Evolutionary conservation across 257 asterid species (phyloP).

Genomic region (Capsicum baccatum): DNA sequence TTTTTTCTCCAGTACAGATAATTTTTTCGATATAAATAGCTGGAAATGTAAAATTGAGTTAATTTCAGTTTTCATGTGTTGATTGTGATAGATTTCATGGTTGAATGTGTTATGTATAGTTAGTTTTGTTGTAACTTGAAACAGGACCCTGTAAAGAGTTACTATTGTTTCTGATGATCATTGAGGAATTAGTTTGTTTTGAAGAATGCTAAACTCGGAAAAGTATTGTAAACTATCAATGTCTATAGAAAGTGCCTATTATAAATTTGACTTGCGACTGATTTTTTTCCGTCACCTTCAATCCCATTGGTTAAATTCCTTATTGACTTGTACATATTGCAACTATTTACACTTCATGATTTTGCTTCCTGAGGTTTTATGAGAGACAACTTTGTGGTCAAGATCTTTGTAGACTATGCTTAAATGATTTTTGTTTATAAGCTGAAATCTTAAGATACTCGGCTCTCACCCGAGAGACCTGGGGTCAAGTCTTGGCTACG

Average conservation of each 20-base stretch:
- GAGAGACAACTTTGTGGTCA: constrained; percentile 10
- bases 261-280: not conserved
- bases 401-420: constrained; percentile 3
- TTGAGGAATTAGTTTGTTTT: not conserved
- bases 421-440: not conserved
- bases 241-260: not conserved
- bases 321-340: not conserved
- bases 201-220: not conserved
- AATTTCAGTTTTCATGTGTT: not conserved
- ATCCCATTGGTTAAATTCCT: not conserved
- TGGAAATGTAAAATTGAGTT: not conserved
- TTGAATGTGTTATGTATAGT: not conserved
- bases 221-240: not conserved
- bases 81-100: not conserved
- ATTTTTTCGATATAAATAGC: not conserved
- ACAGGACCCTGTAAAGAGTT: not conserved
- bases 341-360: not conserved
- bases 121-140: not conserved
- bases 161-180: not conserved
- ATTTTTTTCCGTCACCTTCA: not conserved
- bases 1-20: too few species aligned
- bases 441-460: too few species aligned
- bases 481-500: too few species aligned
- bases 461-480: too few species aligned
- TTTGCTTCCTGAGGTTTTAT: not conserved